Percentiles rank a stretch among this genome's conserved stretches.
phyloP scores from a whole-genome alignment of 1,139 yeast genomes.

The Yamadazyma dushanensis region DNA sequence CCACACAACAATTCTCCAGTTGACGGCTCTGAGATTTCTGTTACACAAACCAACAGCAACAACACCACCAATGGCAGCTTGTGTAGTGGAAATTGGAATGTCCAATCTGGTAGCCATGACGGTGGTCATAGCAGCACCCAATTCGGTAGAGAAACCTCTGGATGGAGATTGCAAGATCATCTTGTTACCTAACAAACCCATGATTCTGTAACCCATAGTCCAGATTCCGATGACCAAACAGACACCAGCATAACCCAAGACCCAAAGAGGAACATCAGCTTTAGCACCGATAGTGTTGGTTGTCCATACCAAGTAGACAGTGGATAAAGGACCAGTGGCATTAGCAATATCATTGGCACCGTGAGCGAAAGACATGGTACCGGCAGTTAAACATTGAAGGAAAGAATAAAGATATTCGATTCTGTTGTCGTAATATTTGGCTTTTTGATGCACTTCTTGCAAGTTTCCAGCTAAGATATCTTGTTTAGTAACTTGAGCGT shows the following conservation, averaged over 20 bases:
- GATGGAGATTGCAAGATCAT: slow-evolving; percentile 77
- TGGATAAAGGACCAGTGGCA: slow-evolving; percentile 75
- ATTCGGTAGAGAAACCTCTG: slow-evolving; percentile 76
- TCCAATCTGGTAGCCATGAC: slow-evolving; percentile 73
- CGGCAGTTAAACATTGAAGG: slow-evolving; percentile 72
- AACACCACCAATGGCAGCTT: slow-evolving; percentile 79
- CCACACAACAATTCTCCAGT: slow-evolving; percentile 79
- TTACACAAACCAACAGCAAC: slow-evolving; percentile 77
- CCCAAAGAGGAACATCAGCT: slow-evolving; percentile 70
- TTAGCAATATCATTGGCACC: slow-evolving; percentile 82
- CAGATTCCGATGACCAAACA: slow-evolving; percentile 70
- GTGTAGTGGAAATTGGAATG: slow-evolving; percentile 77
- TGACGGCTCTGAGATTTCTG: slow-evolving; percentile 60
- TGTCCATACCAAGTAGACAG: slow-evolving; percentile 64
- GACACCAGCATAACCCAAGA: slow-evolving; percentile 66
- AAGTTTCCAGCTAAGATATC: slow-evolving; percentile 44
- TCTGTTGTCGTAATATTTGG: slow-evolving; percentile 71
- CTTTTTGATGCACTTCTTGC: slow-evolving; percentile 51
- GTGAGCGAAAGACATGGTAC: slow-evolving; percentile 81
- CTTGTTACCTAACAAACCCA: slow-evolving; percentile 72
- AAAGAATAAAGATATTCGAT: slow-evolving; percentile 70
- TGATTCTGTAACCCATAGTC: slow-evolving; percentile 73
- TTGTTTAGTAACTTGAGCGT: slow-evolving; percentile 40
- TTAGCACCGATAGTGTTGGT: slow-evolving; percentile 48
- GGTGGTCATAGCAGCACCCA: slow-evolving; percentile 77